Percentiles rank a stretch among this genome's conserved stretches.
These are phyloP conservation scores for Nitzschia sp. DNA, from an alignment of 108 stramenopile genomes.

Conservation along the genomic window DNA sequence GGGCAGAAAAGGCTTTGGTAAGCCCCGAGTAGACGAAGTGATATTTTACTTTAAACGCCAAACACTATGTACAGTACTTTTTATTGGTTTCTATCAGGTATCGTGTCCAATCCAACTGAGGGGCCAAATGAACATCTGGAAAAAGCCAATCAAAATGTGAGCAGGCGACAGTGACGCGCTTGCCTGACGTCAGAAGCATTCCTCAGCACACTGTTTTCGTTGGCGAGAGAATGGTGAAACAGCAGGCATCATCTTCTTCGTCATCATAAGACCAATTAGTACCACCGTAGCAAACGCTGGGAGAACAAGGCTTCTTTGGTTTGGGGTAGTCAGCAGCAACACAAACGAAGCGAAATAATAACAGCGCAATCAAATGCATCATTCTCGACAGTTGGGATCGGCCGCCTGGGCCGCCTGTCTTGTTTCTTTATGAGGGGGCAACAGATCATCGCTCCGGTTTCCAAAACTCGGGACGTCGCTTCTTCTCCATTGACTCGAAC, in stretches of 20 bases:
- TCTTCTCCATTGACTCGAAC: too few species aligned
- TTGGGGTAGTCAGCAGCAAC: conserved; percentile 1
- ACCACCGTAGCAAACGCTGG: background rate
- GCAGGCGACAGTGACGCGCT: too few species aligned
- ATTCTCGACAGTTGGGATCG: background rate
- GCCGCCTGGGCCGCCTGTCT: background rate
- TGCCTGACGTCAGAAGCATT: background rate
- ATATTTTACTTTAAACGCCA: too few species aligned
- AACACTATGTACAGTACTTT: too few species aligned
- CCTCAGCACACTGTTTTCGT: background rate
- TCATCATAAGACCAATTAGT: background rate
- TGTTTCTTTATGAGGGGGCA: too few species aligned
- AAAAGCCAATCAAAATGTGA: too few species aligned
- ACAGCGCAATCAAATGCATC: background rate
- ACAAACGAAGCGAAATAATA: background rate
- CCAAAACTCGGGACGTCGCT: background rate
- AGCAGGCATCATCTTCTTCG: background rate
- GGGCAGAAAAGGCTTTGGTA: too few species aligned
- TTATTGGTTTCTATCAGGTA: too few species aligned
- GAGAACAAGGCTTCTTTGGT: background rate
- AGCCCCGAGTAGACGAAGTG: too few species aligned
- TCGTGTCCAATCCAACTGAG: too few species aligned
- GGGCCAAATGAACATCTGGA: too few species aligned
- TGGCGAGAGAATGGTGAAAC: background rate
- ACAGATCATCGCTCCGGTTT: background rate